Evolutionary conservation across 192 early-diverging fungal genomes (phyloP).

Genomic region (Coemansia sp.): DNA sequence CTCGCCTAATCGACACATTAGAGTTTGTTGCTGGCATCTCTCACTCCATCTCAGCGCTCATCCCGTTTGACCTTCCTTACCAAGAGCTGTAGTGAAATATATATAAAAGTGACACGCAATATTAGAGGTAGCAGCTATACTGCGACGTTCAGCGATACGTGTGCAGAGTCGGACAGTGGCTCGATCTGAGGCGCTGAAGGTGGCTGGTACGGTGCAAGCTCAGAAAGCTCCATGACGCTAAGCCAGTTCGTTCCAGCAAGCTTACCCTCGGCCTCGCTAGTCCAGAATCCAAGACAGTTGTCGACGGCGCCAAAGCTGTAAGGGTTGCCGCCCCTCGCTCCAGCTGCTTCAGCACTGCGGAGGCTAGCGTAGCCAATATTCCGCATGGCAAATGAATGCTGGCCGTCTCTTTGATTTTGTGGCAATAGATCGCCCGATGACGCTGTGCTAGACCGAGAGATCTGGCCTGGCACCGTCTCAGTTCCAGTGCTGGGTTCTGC

Average conservation of each 20-base stretch:
- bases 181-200: slow-evolving; percentile 30
- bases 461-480: slow-evolving; percentile 39
- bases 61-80: slow-evolving; percentile 5
- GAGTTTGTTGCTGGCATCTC: slow-evolving; percentile 51
- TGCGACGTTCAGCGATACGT: slow-evolving; percentile 17
- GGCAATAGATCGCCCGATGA: slow-evolving; percentile 35
- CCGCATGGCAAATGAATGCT: slow-evolving; percentile 35
- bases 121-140: neutral
- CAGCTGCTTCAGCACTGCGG: slow-evolving; percentile 16
- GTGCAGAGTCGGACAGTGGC: neutral
- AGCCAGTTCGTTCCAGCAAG: slow-evolving; percentile 67
- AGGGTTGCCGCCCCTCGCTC: slow-evolving; percentile 56
- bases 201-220: slow-evolving; percentile 45
- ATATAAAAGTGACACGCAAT: neutral
- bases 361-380: slow-evolving; percentile 25
- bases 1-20: slow-evolving; percentile 59
- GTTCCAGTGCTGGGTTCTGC: slow-evolving; percentile 45
- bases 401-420: slow-evolving; percentile 18
- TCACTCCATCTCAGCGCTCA: neutral
- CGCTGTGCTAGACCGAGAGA: slow-evolving; percentile 30
- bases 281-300: slow-evolving; percentile 90
- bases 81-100: neutral
- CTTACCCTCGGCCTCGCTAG: slow-evolving; percentile 59
- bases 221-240: slow-evolving; percentile 35
- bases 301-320: slow-evolving; percentile 79